Conservation (phyloP, 768 basidiomycete genomes). For the Leccinellum rugosiceps region DNA sequence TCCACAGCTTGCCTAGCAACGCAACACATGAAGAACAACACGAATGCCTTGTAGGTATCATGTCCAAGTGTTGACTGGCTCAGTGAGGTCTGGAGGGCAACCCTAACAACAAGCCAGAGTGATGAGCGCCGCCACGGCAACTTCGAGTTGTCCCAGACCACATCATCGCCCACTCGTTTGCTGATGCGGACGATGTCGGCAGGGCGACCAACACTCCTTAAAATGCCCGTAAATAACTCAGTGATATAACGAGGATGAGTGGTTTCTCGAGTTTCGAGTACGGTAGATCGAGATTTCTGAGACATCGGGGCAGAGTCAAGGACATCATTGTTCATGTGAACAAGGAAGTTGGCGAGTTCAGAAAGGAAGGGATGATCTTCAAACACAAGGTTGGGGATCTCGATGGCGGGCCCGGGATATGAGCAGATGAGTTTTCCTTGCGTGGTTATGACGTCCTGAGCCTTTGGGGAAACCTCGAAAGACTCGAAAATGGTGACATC, state of each 20-base stretch:
- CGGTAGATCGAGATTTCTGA: conserved; percentile 1
- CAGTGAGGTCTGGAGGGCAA: conserved; percentile 33
- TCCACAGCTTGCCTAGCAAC: conserved; percentile 18
- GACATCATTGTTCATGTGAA: conserved; percentile 30
- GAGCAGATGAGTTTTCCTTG: conserved; percentile 41
- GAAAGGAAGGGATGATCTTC: conserved; percentile 30
- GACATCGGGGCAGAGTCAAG: conserved; percentile 21
- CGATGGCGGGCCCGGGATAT: conserved; percentile 43
- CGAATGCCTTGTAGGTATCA: conserved; percentile 45
- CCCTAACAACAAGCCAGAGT: conserved; percentile 35
- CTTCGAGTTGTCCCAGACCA: background rate
- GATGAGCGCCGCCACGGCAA: conserved; percentile 33
- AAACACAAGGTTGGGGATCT: conserved; percentile 29
- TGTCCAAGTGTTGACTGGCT: conserved; percentile 3
- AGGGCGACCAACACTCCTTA: background rate
- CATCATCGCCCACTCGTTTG: conserved; percentile 5
- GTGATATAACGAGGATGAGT: background rate
- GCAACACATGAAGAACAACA: conserved; percentile 38
- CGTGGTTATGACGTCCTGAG: conserved; percentile 32
- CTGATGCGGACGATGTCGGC: no score
- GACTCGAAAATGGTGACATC: conserved; percentile 35
- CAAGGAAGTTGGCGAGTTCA: conserved; percentile 39
- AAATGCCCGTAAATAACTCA: background rate
- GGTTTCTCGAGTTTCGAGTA: conserved; percentile 7
- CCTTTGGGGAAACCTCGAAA: conserved; percentile 42